Percentiles rank a stretch among this genome's conserved stretches.
Evolutionary conservation across 352 stramenopile genomes (phyloP).

Genomic region (Aphanomyces cochlioides): DNA sequence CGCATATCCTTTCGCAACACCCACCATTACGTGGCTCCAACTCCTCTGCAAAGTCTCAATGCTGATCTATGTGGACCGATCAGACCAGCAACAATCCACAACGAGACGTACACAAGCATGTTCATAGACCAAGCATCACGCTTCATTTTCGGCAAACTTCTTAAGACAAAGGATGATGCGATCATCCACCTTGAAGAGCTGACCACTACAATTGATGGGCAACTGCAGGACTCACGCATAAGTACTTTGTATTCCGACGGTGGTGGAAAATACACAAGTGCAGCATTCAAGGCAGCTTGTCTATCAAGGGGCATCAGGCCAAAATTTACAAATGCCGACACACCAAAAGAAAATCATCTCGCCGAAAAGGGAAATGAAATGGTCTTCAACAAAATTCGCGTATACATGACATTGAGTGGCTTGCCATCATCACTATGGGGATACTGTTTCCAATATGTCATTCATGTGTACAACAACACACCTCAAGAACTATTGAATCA

Average conservation of each 20-base stretch:
- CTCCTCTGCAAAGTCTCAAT: neutral
- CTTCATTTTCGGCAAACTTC: slow-evolving; percentile 7
- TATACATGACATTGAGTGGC: neutral
- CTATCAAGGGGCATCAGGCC: no score
- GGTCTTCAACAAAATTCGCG: slow-evolving; percentile 1
- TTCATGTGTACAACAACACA: neutral
- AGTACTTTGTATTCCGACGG: neutral
- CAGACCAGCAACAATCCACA: neutral
- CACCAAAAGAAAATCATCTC: neutral
- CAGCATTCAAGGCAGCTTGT: no score
- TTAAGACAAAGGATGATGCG: neutral
- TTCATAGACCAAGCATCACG: neutral
- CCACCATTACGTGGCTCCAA: neutral
- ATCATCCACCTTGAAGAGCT: neutral
- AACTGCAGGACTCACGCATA: neutral
- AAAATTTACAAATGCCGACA: slow-evolving; percentile 2
- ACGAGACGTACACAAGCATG: slow-evolving; percentile 3
- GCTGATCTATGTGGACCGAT: neutral
- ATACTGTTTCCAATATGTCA: slow-evolving; percentile 6
- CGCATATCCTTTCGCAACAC: neutral
- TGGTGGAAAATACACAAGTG: no score
- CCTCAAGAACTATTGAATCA: no score
- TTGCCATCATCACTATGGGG: neutral
- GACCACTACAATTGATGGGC: neutral
- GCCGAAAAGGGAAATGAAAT: neutral